Percentiles rank a stretch among this genome's conserved stretches.
phyloP scores from a whole-genome alignment of 768 basidiomycete species.

The Pleurotus djamor region DNA sequence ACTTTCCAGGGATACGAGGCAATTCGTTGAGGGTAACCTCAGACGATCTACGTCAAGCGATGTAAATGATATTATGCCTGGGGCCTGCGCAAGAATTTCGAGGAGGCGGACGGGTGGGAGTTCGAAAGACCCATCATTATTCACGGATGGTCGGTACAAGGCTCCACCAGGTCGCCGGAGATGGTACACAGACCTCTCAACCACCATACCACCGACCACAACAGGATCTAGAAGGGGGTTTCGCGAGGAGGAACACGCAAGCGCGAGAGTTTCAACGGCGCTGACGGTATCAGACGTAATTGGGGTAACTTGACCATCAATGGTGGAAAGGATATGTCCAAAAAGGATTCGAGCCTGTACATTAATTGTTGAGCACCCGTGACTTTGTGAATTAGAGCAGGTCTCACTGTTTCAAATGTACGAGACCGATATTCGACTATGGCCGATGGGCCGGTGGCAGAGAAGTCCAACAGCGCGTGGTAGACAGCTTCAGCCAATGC shows the following conservation, averaged over 20 bases:
- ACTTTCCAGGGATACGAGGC: constrained; percentile 12
- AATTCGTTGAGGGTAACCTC: constrained; percentile 6
- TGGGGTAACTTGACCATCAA: not conserved
- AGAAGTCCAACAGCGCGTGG: constrained; percentile 18
- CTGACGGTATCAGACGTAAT: not conserved
- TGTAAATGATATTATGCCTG: no score
- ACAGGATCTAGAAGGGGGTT: constrained; percentile 20
- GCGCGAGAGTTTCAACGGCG: constrained; percentile 16
- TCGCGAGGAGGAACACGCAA: constrained; percentile 18
- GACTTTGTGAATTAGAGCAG: not conserved
- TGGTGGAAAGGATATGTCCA: constrained; percentile 11
- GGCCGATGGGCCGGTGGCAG: constrained; percentile 11
- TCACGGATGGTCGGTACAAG: constrained; percentile 14
- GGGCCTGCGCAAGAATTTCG: no score
- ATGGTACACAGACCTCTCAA: constrained; percentile 15
- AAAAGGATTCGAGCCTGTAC: constrained; percentile 12
- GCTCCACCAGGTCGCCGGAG: constrained; percentile 15
- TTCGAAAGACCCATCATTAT: no score
- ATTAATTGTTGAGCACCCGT: not conserved
- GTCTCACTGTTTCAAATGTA: constrained; percentile 15
- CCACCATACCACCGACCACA: constrained; percentile 9
- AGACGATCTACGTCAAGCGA: constrained; percentile 11
- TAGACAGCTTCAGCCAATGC: constrained; percentile 20
- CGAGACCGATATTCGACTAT: constrained; percentile 13
- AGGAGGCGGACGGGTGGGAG: no score